Evolutionary conservation across 768 basidiomycete genomes (phyloP), one percentile per base, ranked within the genome.

Genomic region (Cystofilobasidium bisporidii): DNA sequence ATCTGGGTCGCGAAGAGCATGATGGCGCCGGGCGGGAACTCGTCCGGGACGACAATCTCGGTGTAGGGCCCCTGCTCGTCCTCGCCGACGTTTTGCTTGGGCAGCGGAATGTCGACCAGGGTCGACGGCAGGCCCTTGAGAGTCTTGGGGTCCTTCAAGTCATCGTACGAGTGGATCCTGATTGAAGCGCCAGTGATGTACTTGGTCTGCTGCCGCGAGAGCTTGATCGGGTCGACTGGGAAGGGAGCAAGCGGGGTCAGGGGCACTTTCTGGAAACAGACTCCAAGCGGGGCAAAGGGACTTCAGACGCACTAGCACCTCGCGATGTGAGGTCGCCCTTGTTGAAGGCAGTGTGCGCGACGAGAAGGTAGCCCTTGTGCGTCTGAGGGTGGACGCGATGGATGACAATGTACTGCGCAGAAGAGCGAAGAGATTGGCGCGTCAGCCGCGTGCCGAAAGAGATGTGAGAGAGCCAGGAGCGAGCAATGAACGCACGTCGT

Each of bases 21-120:
- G 73, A 98, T 84, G 69, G 89, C 91, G 14, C 94, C 94, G 0
- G 94, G 92, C n/a, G 93, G 92, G 78, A 98, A 99, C 72, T 81
- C 79, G 43, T 91, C 86, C 0, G 96, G 96, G 1, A 96, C 84
- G 24, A 82, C 73, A 68, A 98, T 85, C 75, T 91, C 88, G 26
- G 86, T 83, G 76, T 81, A 89, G 0, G 85, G 82, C 1, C 87
- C 87, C 67, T 85, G 84, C 36, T 72, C 75, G 71, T 89, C 88
- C n/a, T 81, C 75, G 4, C 85, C 84, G 63, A 85, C 83, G 5
- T 81, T 79, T n/a, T 83, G 81, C 2, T 80, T 76, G 24, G 89
- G 82, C 4, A 82, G 76, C 0, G 81, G 74, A 73, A 93, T 81
- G 53, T 87, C 84, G 24, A 83, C 76, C 17, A 98, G 80, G 65